Conservation (phyloP, 305 asterid genomes). For the Caryopteris hybrid region DNA sequence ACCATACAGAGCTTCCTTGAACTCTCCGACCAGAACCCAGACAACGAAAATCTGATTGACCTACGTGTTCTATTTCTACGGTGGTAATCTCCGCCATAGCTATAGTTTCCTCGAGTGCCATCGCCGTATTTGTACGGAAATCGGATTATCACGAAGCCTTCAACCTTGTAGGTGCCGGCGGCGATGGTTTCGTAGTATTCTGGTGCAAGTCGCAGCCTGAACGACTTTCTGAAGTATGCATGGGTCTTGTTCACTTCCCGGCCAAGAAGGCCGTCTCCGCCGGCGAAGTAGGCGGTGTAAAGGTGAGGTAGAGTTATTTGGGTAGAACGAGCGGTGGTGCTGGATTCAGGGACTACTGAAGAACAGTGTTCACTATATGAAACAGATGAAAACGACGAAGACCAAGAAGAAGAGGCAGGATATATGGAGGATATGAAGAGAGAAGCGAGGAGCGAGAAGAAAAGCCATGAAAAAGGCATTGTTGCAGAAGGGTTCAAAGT, state of each 20-base stretch:
- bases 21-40: constrained; percentile 55
- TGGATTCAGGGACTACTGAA: constrained; percentile 37
- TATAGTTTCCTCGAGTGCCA: background rate
- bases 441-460: background rate
- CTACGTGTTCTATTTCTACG: background rate
- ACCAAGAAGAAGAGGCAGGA: background rate
- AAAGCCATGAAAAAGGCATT: constrained; percentile 12
- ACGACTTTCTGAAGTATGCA: background rate
- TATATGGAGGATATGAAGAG: background rate
- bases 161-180: constrained; percentile 32
- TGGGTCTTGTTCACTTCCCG: constrained; percentile 1
- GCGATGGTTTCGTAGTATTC: constrained; percentile 24
- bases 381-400: background rate
- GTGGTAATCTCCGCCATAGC: constrained; percentile 15
- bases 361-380: constrained; percentile 45
- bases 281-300: constrained; percentile 20
- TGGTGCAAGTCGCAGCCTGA: constrained; percentile 17
- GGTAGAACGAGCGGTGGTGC: constrained; percentile 5
- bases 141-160: constrained; percentile 28
- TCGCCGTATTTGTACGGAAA: background rate
- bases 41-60: constrained; percentile 24
- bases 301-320: background rate
- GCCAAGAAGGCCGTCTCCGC: constrained; percentile 33
- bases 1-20: constrained; percentile 60
- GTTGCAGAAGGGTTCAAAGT: background rate